Base-by-base conservation (phyloP, 768 basidiomycete species). In the Lentinula aciculospora region DNA sequence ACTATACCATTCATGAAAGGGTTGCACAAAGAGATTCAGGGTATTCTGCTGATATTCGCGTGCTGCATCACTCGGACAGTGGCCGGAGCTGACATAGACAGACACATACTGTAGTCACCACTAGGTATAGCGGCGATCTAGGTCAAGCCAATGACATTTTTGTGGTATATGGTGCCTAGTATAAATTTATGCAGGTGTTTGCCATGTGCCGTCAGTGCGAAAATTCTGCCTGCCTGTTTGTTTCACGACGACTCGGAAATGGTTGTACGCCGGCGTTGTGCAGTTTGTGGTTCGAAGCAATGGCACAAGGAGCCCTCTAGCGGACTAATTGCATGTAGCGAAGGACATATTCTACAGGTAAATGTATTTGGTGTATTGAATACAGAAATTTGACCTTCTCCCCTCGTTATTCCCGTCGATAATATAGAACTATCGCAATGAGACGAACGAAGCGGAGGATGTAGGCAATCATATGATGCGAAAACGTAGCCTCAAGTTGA, bases 311-410 rank as follows among this genome's bases (percentile, higher is more conserved):
- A 93, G 59, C 82, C 84, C 10, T 80, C 85, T 0, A 88, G 85
- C 34, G 94, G 94, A 1, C 76, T 88, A 42, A 81, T 94, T 42
- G 85, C 87, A 1, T 97, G 94, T 70, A 89, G 85, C 62, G 94
- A 97, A 66, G 94, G 94, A 9, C 94, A 97, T 69, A 82, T 96
- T 59, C 80, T 94, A 29, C 89, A 92, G 80, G 93, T 92, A 67
- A 62, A 72, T 37, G 32, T 13, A n/a, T 29, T 5, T 56, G 25
- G 29, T 48, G 17, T 39, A 31, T 31, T 48, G 9, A 53, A 13
- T 50, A 9, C 17, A 58, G 10, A 19, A 39, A 6, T 37, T 21
- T 29, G 39, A 31, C 55, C 39, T 40, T 37, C 19, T 21, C 21
- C n/a, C n/a, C 23, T 49, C 32, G 32, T 34, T 34, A 34, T 34